Conservation (phyloP, 2,329 filamentous ascomycete species). For the Tolypocladium endophyticum region DNA sequence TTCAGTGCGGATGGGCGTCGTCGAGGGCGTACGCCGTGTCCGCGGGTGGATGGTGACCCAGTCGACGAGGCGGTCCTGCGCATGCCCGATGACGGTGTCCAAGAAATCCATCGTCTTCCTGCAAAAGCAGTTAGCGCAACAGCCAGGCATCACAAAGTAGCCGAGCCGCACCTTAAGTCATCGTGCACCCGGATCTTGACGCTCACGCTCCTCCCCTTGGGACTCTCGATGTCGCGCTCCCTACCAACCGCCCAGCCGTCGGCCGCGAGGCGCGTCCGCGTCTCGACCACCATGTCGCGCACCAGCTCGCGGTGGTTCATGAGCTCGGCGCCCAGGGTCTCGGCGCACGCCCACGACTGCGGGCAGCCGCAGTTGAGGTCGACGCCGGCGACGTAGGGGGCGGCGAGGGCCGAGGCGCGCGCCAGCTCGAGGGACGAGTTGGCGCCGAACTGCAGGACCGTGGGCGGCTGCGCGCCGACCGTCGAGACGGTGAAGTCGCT, state of each 20-base stretch:
- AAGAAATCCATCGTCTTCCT: constrained; percentile 52
- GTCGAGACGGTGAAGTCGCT: constrained; percentile 56
- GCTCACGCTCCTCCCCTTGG: constrained; percentile 47
- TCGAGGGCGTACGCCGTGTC: constrained; percentile 50
- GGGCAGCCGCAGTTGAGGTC: constrained; percentile 67
- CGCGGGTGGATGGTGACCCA: constrained; percentile 63
- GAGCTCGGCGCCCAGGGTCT: constrained; percentile 56
- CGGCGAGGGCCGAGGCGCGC: constrained; percentile 50
- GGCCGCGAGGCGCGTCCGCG: constrained; percentile 36
- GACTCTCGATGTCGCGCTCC: constrained; percentile 30
- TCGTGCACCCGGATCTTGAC: constrained; percentile 62
- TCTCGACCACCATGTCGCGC: constrained; percentile 52
- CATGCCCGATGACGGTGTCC: constrained; percentile 46
- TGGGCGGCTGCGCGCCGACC: constrained; percentile 38
- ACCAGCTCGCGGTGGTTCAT: constrained; percentile 57
- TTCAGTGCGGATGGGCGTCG: constrained; percentile 48
- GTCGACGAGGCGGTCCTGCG: constrained; percentile 43
- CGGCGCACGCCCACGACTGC: constrained; percentile 61
- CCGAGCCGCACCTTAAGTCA: constrained; percentile 38
- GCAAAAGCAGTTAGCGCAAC: background rate
- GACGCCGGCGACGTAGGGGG: constrained; percentile 51
- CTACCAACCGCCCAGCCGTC: constrained; percentile 43
- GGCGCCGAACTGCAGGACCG: constrained; percentile 58
- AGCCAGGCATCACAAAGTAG: background rate
- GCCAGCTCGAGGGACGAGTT: constrained; percentile 51